Conservation (phyloP, 192 early-diverging fungal species). For the Entomortierella beljakovae region DNA sequence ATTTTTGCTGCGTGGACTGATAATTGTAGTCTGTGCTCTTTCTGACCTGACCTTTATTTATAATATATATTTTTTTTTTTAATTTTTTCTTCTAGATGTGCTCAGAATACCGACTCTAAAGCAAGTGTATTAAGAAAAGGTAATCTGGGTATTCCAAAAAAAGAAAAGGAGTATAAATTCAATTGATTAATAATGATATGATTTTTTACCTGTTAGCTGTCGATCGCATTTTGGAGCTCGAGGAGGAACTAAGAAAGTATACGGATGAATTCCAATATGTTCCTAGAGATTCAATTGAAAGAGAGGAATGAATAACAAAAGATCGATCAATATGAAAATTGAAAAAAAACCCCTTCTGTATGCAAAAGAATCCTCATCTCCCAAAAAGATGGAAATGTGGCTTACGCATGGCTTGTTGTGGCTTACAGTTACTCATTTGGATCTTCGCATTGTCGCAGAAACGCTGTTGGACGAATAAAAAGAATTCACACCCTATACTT, state of each 20-base stretch:
- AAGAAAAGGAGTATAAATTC: background rate
- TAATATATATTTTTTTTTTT: background rate
- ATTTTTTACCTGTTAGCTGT: conserved; percentile 14
- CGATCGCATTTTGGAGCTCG: conserved; percentile 28
- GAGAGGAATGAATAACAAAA: conserved; percentile 9
- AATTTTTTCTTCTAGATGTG: conserved; percentile 21
- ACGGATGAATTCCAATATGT: conserved; percentile 3
- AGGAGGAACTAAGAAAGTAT: conserved; percentile 23
- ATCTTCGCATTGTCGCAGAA: no score
- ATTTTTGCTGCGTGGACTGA: no score
- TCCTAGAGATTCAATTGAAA: background rate
- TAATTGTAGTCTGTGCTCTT: no score
- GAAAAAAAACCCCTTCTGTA: no score
- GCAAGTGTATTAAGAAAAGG: conserved; percentile 32
- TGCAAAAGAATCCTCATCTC: no score
- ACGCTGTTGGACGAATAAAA: no score
- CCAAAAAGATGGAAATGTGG: no score
- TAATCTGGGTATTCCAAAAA: background rate
- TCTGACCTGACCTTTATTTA: no score
- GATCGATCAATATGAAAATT: no score
- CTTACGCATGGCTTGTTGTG: no score
- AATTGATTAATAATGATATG: background rate
- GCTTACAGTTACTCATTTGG: no score
- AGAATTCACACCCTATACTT: no score
- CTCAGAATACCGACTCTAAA: conserved; percentile 42